Base-by-base conservation (phyloP, 495 filamentous ascomycete species). In the Penicillium steckii region DNA sequence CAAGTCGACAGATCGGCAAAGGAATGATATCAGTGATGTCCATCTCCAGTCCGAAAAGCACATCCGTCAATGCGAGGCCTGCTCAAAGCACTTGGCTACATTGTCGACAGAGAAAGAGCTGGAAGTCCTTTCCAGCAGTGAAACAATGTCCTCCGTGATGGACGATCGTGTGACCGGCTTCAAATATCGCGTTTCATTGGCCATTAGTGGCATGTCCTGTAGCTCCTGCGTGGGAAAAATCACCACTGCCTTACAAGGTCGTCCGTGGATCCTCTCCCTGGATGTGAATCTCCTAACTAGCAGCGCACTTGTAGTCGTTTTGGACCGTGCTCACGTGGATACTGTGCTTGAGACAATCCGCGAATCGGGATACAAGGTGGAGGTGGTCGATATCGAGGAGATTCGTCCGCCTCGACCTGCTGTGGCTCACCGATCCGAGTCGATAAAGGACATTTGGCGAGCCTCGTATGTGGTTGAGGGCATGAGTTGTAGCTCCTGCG, bases 401-500 rank as follows among this genome's bases (percentile, higher is more conserved):
- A 22, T 75, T 8, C 23, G 24, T 8, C 43, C 35, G 3, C 13
- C 48, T 83, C 19, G 59, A 15, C 29, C 25, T 5, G 25, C 44
- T 23, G 54, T 32, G 13, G 27, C 5, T 29, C 27, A 5, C 41
- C 48, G 24, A 8, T 15, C 5, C 43, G 47, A 26, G 3, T 12
- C 44, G 1, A 42, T 38, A n/a, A 22, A 22, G 0, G 73, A 78
- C 71, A 68, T 73, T 40, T 87, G 80, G 3, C 82, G 84, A 2
- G 75, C 90, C 52, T 29, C 6, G 5, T 12, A 5, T 29, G 81
- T 85, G 5, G 85, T 96, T 46, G 83, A 79, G 18, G 90, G 90
- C 12, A 94, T 96, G 89, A 94, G 87, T 5, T 96, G 91, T 62
- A 82, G 83, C 17, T 77, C 87, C 3, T 96, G 91, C 62, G 78